Evolutionary conservation across 1,284 basidiomycete genomes (phyloP).

Genomic region (Rhodotorula sp.): DNA sequence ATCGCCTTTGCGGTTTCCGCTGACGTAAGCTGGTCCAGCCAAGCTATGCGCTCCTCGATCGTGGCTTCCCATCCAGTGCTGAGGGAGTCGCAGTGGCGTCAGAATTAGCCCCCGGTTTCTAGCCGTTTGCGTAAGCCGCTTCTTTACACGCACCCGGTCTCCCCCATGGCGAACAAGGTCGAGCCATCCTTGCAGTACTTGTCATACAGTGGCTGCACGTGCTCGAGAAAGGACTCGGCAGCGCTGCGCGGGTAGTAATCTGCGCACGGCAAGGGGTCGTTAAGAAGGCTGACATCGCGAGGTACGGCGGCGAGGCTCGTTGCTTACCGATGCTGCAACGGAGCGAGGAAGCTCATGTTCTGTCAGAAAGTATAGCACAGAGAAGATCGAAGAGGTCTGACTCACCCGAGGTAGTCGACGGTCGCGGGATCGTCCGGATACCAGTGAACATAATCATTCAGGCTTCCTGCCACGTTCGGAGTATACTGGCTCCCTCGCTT

Average conservation of each 20-base stretch:
- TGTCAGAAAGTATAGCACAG: background rate
- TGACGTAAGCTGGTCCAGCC: conserved; percentile 44
- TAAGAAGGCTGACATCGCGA: background rate
- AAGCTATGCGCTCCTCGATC: conserved; percentile 42
- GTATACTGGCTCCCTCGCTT: conserved; percentile 1
- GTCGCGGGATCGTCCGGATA: conserved; percentile 39
- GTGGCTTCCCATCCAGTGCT: conserved; percentile 21
- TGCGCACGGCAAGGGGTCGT: background rate
- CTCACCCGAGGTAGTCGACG: background rate
- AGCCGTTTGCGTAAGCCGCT: no score
- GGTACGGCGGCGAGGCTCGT: no score
- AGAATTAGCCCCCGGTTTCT: no score
- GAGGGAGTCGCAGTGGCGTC: background rate
- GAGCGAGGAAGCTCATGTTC: background rate
- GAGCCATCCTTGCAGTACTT: conserved; percentile 39
- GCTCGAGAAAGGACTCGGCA: conserved; percentile 8
- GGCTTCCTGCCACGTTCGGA: conserved; percentile 30
- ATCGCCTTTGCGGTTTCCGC: conserved; percentile 41
- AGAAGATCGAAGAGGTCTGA: background rate
- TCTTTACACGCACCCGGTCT: conserved; percentile 43
- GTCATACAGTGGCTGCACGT: conserved; percentile 45
- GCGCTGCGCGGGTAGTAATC: conserved; percentile 15
- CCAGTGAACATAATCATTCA: conserved; percentile 40
- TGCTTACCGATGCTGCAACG: conserved; percentile 43
- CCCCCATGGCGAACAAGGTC: conserved; percentile 49